These are phyloP conservation scores for Schizosaccharomyces versatilis DNA, from an alignment of 1,139 yeast genomes.

Conservation along the genomic window DNA sequence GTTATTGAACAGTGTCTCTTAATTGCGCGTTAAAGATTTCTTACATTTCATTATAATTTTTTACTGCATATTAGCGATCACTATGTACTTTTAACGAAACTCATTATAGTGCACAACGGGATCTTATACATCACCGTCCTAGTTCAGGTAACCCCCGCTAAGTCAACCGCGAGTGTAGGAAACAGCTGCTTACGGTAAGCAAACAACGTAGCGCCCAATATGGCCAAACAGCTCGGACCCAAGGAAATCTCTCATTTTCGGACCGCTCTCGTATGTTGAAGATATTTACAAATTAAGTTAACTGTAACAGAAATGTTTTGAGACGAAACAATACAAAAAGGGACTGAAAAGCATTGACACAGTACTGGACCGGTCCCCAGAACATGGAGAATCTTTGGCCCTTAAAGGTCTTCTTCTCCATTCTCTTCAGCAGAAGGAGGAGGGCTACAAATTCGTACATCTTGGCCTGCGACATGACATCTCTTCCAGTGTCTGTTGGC, in stretches of 20 bases:
- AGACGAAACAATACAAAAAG: conserved; percentile 67
- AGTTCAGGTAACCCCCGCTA: no score
- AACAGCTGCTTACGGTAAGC: no score
- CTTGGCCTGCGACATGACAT: conserved; percentile 38
- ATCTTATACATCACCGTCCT: no score
- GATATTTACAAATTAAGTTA: neutral
- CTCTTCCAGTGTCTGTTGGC: conserved; percentile 50
- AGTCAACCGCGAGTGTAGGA: no score
- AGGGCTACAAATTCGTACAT: conserved; percentile 39
- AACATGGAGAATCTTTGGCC: conserved; percentile 63
- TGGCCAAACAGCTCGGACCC: conserved; percentile 2
- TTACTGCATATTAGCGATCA: no score
- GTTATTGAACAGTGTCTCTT: no score
- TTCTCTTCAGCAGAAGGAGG: conserved; percentile 33
- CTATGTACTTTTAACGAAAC: no score
- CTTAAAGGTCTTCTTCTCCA: conserved; percentile 56
- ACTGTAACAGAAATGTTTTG: conserved; percentile 34
- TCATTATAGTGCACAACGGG: no score
- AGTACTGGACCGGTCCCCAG: conserved; percentile 51
- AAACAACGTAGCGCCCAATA: neutral
- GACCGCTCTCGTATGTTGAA: neutral
- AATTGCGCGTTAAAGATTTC: no score
- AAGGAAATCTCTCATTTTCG: neutral
- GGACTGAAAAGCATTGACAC: conserved; percentile 56
- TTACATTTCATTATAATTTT: no score